Percentiles rank a stretch among this genome's conserved stretches.
Evolutionary conservation across 768 basidiomycete species (phyloP).

Genomic region (Harrya chromipes): DNA sequence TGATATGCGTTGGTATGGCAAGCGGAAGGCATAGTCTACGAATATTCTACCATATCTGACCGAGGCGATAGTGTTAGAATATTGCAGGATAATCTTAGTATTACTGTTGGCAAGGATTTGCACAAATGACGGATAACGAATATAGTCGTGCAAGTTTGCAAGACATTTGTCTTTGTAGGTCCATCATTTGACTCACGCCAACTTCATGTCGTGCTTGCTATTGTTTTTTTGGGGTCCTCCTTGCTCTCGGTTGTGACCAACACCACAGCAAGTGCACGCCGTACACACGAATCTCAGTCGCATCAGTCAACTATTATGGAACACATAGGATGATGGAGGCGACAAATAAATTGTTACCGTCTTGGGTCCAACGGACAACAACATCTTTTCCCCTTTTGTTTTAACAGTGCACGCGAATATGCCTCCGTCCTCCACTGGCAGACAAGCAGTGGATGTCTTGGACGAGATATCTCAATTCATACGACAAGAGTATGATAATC

Average conservation of each 20-base stretch:
- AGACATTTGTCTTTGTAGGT: neutral
- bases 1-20: neutral
- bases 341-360: neutral
- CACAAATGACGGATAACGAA: neutral
- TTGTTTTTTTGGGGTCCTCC: neutral
- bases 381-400: neutral
- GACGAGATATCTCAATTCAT: neutral
- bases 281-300: neutral
- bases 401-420: neutral
- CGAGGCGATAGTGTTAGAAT: too few species aligned
- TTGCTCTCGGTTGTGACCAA: neutral
- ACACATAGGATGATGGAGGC: too few species aligned
- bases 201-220: neutral
- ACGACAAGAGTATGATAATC: neutral
- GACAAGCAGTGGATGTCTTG: neutral
- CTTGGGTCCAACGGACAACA: neutral
- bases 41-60: too few species aligned
- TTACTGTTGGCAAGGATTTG: too few species aligned
- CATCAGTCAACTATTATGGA: neutral
- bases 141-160: too few species aligned
- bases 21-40: too few species aligned
- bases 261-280: neutral
- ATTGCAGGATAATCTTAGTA: too few species aligned
- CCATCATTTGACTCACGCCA: neutral
- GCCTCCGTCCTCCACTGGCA: neutral